These are phyloP conservation scores for Cordyceps fumosorosea DNA, from an alignment of 2,329 filamentous ascomycete genomes.

Conservation along the genomic window DNA sequence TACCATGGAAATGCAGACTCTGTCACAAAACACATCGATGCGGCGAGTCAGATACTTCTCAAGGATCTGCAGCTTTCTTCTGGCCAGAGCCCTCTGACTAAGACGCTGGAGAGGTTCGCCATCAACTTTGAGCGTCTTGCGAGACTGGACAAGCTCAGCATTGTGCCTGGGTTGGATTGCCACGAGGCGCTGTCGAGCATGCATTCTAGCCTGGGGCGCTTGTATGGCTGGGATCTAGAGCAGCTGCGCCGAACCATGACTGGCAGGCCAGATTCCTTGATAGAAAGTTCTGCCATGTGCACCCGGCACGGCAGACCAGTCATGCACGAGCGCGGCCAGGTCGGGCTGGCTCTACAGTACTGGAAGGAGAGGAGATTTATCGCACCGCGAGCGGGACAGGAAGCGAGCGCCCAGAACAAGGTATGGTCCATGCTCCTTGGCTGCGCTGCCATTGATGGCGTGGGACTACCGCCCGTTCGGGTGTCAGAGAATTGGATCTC, in stretches of 20 bases:
- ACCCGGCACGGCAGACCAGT: constrained; percentile 62
- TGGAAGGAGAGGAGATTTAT: constrained; percentile 58
- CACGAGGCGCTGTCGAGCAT: constrained; percentile 71
- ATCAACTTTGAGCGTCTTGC: constrained; percentile 65
- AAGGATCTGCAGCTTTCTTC: constrained; percentile 55
- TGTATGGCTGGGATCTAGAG: constrained; percentile 66
- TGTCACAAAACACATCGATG: constrained; percentile 53
- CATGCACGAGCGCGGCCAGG: constrained; percentile 60
- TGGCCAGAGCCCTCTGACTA: constrained; percentile 59
- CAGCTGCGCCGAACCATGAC: constrained; percentile 44
- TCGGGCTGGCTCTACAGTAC: constrained; percentile 70
- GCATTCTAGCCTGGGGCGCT: constrained; percentile 59
- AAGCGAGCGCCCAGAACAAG: constrained; percentile 36
- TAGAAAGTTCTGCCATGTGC: constrained; percentile 57
- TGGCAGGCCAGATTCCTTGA: constrained; percentile 40
- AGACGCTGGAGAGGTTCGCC: constrained; percentile 64
- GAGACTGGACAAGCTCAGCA: constrained; percentile 64
- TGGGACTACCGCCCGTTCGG: constrained; percentile 54
- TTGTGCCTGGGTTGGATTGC: constrained; percentile 62
- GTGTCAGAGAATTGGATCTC: constrained; percentile 71
- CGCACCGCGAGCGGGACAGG: constrained; percentile 31
- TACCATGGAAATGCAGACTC: constrained; percentile 55
- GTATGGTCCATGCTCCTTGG: constrained; percentile 64
- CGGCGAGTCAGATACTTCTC: constrained; percentile 59
- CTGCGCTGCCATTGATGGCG: constrained; percentile 44